Evolutionary conservation across 179 eudicot species (phyloP), one percentile per base, ranked within the genome.

Genomic region (Patellifolia procumbens): DNA sequence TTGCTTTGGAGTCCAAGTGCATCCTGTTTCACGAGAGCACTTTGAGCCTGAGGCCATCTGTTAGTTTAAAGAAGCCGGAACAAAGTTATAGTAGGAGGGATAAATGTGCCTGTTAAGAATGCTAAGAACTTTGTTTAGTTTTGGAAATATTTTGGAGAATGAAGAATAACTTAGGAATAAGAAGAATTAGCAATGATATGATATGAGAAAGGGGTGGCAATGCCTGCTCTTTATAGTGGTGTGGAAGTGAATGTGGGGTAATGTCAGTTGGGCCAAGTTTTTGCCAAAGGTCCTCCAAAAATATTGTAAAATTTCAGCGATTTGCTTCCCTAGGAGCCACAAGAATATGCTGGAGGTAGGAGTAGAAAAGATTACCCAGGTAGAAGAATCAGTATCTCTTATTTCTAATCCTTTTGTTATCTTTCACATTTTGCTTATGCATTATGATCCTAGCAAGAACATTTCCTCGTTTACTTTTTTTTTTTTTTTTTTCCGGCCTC

Each of bases 1-100:
- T 74, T 95, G 93, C 85, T 86, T 89, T 1, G 77, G 56, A 9
- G 97, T 89, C 99, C 99, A 95, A 10, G 87, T 46, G 28, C 84
- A 53, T 43, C 72, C 80, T 13, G 76, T 46, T 16, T 73, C 71
- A 6, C 68, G 81, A 24, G 80, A 12, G 39, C 78, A 77, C 78
- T 80, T 80, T 76, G 85, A 79, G 79, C 81, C 61, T 29, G 87
- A 79, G 56, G 85, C 81, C 84, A 82, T 82, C 58, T 61, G 31
- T 34, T 13, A 29, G 17, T 9, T 48, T 56, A n/a, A 52, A 73
- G 43, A 68, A 74, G 42, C 9, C 7, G 65, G n/a, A n/a, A n/a
- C n/a, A n/a, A n/a, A n/a, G 4, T 59, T 22, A 13, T 63, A 20
- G 16, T 31, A 22, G 28, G 22, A 63, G 5, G 12, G 10, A n/a